phyloP scores from a whole-genome alignment of 2,329 filamentous ascomycete genomes.

The Colletotrichum acutatum region DNA sequence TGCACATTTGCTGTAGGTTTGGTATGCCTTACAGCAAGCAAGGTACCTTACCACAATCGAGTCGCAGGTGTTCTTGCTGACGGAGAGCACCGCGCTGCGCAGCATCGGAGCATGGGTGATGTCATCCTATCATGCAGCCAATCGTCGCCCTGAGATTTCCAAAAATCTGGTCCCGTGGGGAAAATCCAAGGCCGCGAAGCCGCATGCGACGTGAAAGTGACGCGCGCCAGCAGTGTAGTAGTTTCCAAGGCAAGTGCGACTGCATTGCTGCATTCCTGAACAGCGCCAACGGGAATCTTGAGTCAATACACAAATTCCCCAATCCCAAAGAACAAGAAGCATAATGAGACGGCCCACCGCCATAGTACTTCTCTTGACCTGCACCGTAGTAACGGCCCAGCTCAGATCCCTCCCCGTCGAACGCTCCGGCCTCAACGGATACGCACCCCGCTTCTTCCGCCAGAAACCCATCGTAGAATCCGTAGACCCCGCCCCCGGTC shows the following conservation, averaged over 20 bases:
- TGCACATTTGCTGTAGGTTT: not conserved
- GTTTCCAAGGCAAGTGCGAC: conserved; percentile 1
- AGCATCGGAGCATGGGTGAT: conserved; percentile 16
- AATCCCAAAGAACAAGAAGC: not conserved
- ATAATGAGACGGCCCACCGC: conserved; percentile 32
- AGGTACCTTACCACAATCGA: not conserved
- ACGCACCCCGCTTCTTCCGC: conserved; percentile 23
- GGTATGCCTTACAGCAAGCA: not conserved
- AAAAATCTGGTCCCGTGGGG: conserved; percentile 16
- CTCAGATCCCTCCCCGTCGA: conserved; percentile 26
- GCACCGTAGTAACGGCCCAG: conserved; percentile 27
- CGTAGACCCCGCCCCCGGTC: conserved; percentile 35
- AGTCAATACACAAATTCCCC: not conserved
- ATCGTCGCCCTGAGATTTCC: conserved; percentile 11
- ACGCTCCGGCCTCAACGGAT: conserved; percentile 13
- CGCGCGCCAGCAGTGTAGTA: not conserved
- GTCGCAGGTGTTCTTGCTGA: not conserved
- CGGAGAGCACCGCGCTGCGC: not conserved
- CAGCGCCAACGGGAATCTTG: not conserved
- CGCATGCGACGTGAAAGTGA: conserved; percentile 11
- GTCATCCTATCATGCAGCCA: conserved; percentile 14
- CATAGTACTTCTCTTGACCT: conserved; percentile 24
- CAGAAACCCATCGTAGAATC: conserved; percentile 33
- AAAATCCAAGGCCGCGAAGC: not conserved
- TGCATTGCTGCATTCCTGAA: not conserved